Evolutionary conservation across 306 rosid genomes (phyloP), one percentile per base, ranked within the genome.

Genomic region (Lathyrus sativus): DNA sequence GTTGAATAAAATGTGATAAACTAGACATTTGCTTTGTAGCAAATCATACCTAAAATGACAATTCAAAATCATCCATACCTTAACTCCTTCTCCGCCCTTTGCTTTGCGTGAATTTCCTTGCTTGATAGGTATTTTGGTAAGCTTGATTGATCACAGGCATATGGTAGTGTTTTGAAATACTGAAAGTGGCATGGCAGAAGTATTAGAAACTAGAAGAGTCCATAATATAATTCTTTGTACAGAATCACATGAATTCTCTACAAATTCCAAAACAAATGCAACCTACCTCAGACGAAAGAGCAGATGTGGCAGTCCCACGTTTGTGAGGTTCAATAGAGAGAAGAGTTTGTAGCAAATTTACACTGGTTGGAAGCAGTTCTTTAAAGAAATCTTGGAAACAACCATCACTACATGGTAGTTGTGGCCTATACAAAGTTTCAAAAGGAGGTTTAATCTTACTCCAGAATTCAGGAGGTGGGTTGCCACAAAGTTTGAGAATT

Each of bases 401-500:
- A 84, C 87, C 85, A 78, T 84, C 80, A n/a, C n/a, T n/a, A 64
- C 91, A 95, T 37, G 96, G 89, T 62, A 88, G 97, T 49, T 95
- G 97, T 18, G 99, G 99, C 77, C 80, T 88, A n/a, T n/a, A n/a
- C 60, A 95, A 77, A 70, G 99, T 95, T 46, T 95, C 87, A 70
- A 88, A 96, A 70, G 99, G 97, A 79, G 88, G 97, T 74, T 58
- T 87, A 68, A 88, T 86, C 70, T 79, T 95, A 78, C 87, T 95
- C 99, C 99, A 2, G 35, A 29, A 29, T 29, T 95, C 96, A 29
- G 35, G 4, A 0, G 97, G 91, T 5, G 99, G 99, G 56, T 97
- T 81, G 70, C 99, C 99, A 31, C 99, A 95, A 59, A 95, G 95
- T 86, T 95, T 88, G 89, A 95, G 90, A 70, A 95, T 95, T 86